phyloP scores from a whole-genome alignment of 2,329 filamentous ascomycete species.

The Gremmenia infestans region DNA sequence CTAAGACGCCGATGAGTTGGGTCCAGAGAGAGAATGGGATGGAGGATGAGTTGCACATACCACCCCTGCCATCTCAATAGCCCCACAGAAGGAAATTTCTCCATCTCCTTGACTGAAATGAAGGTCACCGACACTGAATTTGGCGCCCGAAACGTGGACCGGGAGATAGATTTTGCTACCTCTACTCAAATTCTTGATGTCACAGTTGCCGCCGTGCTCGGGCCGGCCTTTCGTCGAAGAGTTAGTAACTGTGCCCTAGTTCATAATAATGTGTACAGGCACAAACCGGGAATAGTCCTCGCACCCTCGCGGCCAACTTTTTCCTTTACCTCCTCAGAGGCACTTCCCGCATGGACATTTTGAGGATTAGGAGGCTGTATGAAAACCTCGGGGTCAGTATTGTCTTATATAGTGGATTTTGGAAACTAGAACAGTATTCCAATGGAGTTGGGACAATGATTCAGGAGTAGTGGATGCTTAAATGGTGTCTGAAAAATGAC shows the following conservation, averaged over 20 bases:
- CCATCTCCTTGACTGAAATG: conserved; percentile 88
- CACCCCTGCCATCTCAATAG: conserved; percentile 89
- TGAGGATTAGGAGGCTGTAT: conserved; percentile 60
- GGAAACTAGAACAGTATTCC: too few species aligned
- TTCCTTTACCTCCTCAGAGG: conserved; percentile 50
- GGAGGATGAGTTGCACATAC: neutral
- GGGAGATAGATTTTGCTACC: conserved; percentile 83
- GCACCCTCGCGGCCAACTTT: conserved; percentile 76
- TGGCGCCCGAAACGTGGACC: conserved; percentile 79
- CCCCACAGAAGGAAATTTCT: conserved; percentile 83
- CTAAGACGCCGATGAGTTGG: neutral
- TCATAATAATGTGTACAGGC: neutral
- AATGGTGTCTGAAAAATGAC: too few species aligned
- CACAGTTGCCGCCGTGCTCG: conserved; percentile 71
- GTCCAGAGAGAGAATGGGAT: neutral
- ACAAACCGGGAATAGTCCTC: conserved; percentile 68
- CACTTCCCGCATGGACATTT: conserved; percentile 70
- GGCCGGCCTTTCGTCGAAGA: conserved; percentile 17
- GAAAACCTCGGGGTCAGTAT: too few species aligned
- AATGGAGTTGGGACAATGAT: too few species aligned
- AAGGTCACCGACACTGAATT: conserved; percentile 84
- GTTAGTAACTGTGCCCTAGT: neutral
- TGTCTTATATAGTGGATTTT: too few species aligned
- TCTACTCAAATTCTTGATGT: conserved; percentile 80
- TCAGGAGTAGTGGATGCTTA: too few species aligned